These are phyloP conservation scores for Inosperma sp. DNA, from an alignment of 768 basidiomycete genomes.

Conservation along the genomic window DNA sequence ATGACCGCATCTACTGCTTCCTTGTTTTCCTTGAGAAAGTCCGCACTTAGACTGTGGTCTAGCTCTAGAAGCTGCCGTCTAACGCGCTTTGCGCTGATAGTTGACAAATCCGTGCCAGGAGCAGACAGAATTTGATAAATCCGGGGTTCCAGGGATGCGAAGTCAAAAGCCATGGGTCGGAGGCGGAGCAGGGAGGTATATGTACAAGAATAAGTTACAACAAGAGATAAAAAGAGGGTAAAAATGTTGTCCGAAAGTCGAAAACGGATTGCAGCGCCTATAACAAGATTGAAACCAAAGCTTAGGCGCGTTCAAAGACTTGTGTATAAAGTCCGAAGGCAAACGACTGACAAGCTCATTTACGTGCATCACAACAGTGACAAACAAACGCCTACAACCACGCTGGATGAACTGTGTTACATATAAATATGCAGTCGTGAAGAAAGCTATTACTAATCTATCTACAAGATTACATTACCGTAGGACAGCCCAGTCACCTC, in stretches of 20 bases:
- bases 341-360: too few species aligned
- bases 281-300: too few species aligned
- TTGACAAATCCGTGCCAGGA: slow-evolving; percentile 70
- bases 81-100: slow-evolving; percentile 86
- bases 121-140: slow-evolving; percentile 70
- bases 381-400: too few species aligned
- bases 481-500: slow-evolving; percentile 62
- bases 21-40: slow-evolving; percentile 63
- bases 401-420: too few species aligned
- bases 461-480: slow-evolving; percentile 31
- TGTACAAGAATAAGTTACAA: slow-evolving; percentile 18
- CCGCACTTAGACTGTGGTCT: slow-evolving; percentile 50
- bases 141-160: slow-evolving; percentile 50
- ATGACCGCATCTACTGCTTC: slow-evolving; percentile 67
- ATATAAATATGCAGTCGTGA: too few species aligned
- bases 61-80: slow-evolving; percentile 62
- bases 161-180: slow-evolving; percentile 47
- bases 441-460: too few species aligned
- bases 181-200: slow-evolving; percentile 16
- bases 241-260: not conserved
- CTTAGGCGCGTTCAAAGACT: too few species aligned
- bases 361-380: too few species aligned
- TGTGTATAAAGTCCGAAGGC: too few species aligned
- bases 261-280: not conserved
- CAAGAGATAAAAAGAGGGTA: slow-evolving; percentile 6